Evolutionary conservation across 768 basidiomycete genomes (phyloP).

Genomic region (Mycena leptocephala): DNA sequence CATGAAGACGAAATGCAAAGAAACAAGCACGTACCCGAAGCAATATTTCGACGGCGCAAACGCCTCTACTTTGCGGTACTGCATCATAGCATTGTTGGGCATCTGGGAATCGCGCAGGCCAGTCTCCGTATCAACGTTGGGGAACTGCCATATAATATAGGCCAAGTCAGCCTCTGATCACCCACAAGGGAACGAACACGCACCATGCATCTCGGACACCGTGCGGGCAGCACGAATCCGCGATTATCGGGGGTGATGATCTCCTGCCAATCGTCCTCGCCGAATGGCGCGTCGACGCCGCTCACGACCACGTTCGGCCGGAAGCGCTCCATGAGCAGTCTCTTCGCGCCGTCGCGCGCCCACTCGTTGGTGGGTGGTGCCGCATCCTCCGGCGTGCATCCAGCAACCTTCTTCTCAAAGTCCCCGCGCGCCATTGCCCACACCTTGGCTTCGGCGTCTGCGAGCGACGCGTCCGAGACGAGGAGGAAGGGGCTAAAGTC

Average conservation of each 20-base stretch:
- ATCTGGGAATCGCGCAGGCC: slow-evolving; percentile 33
- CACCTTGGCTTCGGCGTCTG: slow-evolving; percentile 32
- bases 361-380: slow-evolving; percentile 17
- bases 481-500: slow-evolving; percentile 35
- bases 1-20: neutral
- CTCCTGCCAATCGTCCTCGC: slow-evolving; percentile 39
- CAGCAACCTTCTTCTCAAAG: slow-evolving; percentile 6
- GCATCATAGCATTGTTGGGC: slow-evolving; percentile 39
- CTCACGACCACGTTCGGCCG: slow-evolving; percentile 33
- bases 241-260: slow-evolving; percentile 18
- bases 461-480: slow-evolving; percentile 31
- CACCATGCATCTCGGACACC: slow-evolving; percentile 37
- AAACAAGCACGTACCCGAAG: slow-evolving; percentile 21
- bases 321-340: slow-evolving; percentile 35
- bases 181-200: neutral
- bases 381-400: slow-evolving; percentile 26
- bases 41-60: slow-evolving; percentile 29
- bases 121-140: slow-evolving; percentile 35
- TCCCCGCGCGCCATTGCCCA: slow-evolving; percentile 33
- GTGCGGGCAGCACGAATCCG: slow-evolving; percentile 22
- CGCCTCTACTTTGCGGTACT: slow-evolving; percentile 35
- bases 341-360: slow-evolving; percentile 27
- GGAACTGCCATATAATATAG: slow-evolving; percentile 26
- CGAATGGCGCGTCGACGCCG: slow-evolving; percentile 32
- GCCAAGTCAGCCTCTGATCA: neutral